phyloP scores from a whole-genome alignment of 2,329 filamentous ascomycete species.

The Cryphonectria carpinicola region DNA sequence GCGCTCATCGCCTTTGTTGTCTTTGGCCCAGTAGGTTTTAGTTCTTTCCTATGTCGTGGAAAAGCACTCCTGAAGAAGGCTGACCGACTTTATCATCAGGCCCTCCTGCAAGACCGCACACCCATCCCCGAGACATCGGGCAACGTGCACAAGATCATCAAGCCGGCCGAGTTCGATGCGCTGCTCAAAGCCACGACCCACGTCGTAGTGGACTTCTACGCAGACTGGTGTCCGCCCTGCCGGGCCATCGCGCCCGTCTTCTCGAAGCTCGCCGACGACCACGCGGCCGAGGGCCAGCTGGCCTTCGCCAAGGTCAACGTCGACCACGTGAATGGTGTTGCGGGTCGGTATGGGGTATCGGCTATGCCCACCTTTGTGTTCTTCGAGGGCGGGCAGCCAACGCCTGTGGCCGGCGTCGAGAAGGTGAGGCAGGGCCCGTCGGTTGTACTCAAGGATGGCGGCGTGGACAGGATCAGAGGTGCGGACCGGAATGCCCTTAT shows the following conservation, averaged over 20 bases:
- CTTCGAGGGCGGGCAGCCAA: constrained; percentile 52
- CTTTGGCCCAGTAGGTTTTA: constrained; percentile 25
- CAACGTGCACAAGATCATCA: constrained; percentile 42
- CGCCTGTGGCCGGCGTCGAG: constrained; percentile 38
- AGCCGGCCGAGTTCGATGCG: constrained; percentile 40
- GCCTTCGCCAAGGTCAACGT: constrained; percentile 62
- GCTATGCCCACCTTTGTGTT: constrained; percentile 61
- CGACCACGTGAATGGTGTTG: constrained; percentile 54
- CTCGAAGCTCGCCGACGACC: constrained; percentile 46
- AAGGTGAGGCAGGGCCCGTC: constrained; percentile 26
- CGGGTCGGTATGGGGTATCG: constrained; percentile 51
- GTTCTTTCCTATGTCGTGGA: constrained; percentile 19
- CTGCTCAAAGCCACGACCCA: constrained; percentile 46
- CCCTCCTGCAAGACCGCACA: constrained; percentile 34
- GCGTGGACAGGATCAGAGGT: constrained; percentile 39
- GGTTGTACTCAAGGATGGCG: constrained; percentile 21
- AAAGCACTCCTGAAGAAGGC: neutral
- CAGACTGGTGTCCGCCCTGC: constrained; percentile 57
- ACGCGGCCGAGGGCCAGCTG: constrained; percentile 43
- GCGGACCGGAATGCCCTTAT: constrained; percentile 39
- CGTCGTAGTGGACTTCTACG: constrained; percentile 54
- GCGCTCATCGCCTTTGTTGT: constrained; percentile 20
- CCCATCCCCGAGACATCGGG: constrained; percentile 47
- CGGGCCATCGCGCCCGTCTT: constrained; percentile 52
- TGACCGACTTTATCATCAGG: constrained; percentile 18